Conservation (phyloP, 768 basidiomycete species). For the Tulasnella sp. region DNA sequence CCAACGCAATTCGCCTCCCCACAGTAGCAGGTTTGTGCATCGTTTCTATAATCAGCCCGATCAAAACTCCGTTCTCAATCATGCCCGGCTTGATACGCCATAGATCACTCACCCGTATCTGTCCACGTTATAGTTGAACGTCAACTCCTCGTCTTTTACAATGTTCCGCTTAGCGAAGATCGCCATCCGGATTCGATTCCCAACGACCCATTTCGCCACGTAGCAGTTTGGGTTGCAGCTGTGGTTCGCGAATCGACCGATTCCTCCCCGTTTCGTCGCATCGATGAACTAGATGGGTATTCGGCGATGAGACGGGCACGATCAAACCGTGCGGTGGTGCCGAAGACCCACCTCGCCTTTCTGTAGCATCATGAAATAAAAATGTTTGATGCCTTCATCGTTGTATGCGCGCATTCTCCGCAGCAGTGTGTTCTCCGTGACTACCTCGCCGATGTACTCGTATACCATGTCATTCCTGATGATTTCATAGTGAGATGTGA, state of each 20-base stretch:
- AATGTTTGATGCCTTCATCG: conserved; percentile 85
- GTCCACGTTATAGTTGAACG: conserved; percentile 99
- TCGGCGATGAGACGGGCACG: background rate
- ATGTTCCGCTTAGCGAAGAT: conserved; percentile 87
- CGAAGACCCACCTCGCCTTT: conserved; percentile 66
- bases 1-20: conserved; percentile 94
- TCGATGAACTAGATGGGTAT: conserved; percentile 67
- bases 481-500: background rate
- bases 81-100: background rate
- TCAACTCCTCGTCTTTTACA: conserved; percentile 73
- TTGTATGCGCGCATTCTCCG: conserved; percentile 93
- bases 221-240: conserved; percentile 96
- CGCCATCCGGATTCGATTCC: conserved; percentile 83
- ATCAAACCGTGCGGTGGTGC: background rate
- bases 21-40: conserved; percentile 89
- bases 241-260: conserved; percentile 96
- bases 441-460: conserved; percentile 96
- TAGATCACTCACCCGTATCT: conserved; percentile 73
- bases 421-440: conserved; percentile 74
- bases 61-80: background rate
- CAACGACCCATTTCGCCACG: conserved; percentile 97
- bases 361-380: conserved; percentile 99
- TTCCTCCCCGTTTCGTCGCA: conserved; percentile 92
- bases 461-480: conserved; percentile 84
- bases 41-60: conserved; percentile 48